These are phyloP conservation scores for Lumnitzera racemosa DNA, from an alignment of 345 rosid species.

Conservation along the genomic window DNA sequence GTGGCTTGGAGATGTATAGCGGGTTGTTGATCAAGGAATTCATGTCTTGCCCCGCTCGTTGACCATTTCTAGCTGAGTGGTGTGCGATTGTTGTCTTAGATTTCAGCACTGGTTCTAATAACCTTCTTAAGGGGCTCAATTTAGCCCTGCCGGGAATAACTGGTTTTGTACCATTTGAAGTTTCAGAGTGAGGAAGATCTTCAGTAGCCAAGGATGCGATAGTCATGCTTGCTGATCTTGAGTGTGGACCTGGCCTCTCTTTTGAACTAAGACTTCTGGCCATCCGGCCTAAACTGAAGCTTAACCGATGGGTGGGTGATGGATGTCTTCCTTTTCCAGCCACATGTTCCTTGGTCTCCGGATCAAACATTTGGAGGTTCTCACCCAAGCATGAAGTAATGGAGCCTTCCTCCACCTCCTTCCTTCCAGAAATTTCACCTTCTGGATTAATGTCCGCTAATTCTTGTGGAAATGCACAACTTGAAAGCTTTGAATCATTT, in stretches of 20 bases:
- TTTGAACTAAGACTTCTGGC: slow-evolving; percentile 70
- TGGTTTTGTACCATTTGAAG: slow-evolving; percentile 30
- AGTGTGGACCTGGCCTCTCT: slow-evolving; percentile 45
- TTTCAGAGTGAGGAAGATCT: slow-evolving; percentile 24
- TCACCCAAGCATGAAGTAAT: slow-evolving; percentile 24
- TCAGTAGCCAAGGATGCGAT: slow-evolving; percentile 40
- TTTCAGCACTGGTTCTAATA: slow-evolving; percentile 64
- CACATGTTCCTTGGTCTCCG: slow-evolving; percentile 28
- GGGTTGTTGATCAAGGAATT: slow-evolving; percentile 22
- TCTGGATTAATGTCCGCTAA: slow-evolving; percentile 5
- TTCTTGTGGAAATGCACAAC: too few species aligned
- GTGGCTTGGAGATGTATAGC: slow-evolving; percentile 12
- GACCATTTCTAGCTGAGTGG: slow-evolving; percentile 27
- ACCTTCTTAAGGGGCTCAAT: slow-evolving; percentile 68
- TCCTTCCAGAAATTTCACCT: slow-evolving; percentile 16
- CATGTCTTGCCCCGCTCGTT: slow-evolving; percentile 16
- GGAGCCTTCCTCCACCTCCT: slow-evolving; percentile 1
- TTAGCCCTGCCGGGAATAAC: slow-evolving; percentile 33
- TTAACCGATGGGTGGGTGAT: slow-evolving; percentile 64
- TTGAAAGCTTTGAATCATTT: too few species aligned
- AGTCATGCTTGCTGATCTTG: slow-evolving; percentile 36
- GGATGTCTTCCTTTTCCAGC: slow-evolving; percentile 35
- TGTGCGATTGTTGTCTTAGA: slow-evolving; percentile 25
- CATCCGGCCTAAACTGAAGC: slow-evolving; percentile 69
- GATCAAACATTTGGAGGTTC: slow-evolving; percentile 31